Evolutionary conservation across 768 basidiomycete species (phyloP).

Genomic region (Lactifluus hygrophoroides): DNA sequence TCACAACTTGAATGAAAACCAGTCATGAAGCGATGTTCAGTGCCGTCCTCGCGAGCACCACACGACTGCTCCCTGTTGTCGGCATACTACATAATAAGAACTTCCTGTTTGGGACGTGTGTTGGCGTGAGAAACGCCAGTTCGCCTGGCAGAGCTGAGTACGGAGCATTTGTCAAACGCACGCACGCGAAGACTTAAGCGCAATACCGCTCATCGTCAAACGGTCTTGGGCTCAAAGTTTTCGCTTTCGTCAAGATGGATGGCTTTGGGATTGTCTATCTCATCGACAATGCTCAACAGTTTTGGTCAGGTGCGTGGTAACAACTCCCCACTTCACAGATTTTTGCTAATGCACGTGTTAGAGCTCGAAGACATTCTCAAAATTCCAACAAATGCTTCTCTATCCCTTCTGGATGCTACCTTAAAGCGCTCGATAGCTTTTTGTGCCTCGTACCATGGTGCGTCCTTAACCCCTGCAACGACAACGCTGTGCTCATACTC

Average conservation of each 20-base stretch:
- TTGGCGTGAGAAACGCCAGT: too few species aligned
- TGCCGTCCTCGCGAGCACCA: too few species aligned
- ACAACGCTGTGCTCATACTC: not conserved
- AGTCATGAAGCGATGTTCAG: too few species aligned
- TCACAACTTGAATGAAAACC: too few species aligned
- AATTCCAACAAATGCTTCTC: slow-evolving; percentile 54
- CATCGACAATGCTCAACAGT: slow-evolving; percentile 77
- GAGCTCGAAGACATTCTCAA: slow-evolving; percentile 82
- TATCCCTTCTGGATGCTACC: slow-evolving; percentile 71
- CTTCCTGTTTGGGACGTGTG: too few species aligned
- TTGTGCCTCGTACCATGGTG: slow-evolving; percentile 83
- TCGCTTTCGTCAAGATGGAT: slow-evolving; percentile 36
- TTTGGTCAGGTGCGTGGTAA: slow-evolving; percentile 70
- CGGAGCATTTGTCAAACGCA: too few species aligned
- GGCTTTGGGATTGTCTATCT: slow-evolving; percentile 75
- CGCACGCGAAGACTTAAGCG: not conserved
- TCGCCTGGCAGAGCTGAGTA: too few species aligned
- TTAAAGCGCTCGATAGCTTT: slow-evolving; percentile 69
- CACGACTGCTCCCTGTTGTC: too few species aligned
- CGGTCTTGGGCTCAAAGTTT: not conserved
- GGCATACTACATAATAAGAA: too few species aligned
- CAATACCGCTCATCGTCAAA: not conserved
- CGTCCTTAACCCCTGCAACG: slow-evolving; percentile 23
- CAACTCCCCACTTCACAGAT: slow-evolving; percentile 1
- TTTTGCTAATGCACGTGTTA: slow-evolving; percentile 27